Evolutionary conservation across 202 grass and related monocot species (phyloP), one percentile per base, ranked within the genome.

Genomic region (Carex arenaria): DNA sequence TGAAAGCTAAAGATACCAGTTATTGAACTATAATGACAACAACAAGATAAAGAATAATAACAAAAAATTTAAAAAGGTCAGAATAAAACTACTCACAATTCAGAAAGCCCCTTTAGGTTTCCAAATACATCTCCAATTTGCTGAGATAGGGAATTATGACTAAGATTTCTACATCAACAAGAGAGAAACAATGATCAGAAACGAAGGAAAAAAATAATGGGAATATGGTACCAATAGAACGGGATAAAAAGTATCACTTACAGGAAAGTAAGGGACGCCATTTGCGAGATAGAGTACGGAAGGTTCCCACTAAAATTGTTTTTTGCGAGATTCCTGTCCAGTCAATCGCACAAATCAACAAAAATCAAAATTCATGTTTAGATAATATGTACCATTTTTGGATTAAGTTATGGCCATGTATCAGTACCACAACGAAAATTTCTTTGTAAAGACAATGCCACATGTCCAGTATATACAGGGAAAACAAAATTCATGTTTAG

Each of bases 271-370:
- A 99, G 89, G 8, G 91, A 89, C 89, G 40, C 74, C 87, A 99
- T 89, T 36, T 52, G 74, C 84, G 88, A 88, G 82, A 99, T 86
- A 85, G 97, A 99, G 82, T 94, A 99, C 30, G 97, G 97, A 87
- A 99, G 85, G 67, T 92, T 89, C 64, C 88, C 85, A 51, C 65
- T 84, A 78, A 99, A 89, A 68, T 91, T 90, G 87, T 96, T 96
- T 84, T 17, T 85, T 73, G 85, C 97, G 69, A 99, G 90, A 91
- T 96, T 96, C 87, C 97, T 99, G 80, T 45, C 81, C 69, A 89
- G 69, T 13, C 57, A 72, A 64, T 40, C 23, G 53, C 61, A 57
- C 18, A 15, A 40, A 45, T 79, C 70, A 88, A 56, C 30, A 88
- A 47, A 68, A 61, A 83, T 72, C 55, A 84, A 47, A 63, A 49